Base-by-base conservation (phyloP, 225 moss, liverwort and hornwort species). In the Physcomitrium patens region DNA sequence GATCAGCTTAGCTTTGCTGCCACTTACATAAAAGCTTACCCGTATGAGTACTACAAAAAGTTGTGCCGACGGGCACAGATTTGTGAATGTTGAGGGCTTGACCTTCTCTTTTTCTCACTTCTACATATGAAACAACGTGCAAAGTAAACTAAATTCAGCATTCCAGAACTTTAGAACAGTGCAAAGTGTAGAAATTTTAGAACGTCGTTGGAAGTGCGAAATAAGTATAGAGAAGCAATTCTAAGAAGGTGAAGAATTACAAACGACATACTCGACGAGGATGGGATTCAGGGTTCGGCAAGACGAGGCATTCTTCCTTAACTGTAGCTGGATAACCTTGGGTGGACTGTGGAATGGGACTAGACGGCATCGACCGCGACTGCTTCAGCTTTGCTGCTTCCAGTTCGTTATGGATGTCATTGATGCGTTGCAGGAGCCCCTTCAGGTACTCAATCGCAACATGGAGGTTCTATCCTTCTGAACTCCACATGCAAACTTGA, bases 391-490 rank as follows among this genome's bases (percentile, higher is more conserved):
- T 84, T 10, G 80, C 58, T 3, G 74, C 76, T 48, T 90, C 99
- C 55, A 95, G 81, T 57, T 95, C 99, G 1, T 76, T 77, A 58
- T 90, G 90, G 31, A 92, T 76, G 20, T 91, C 95, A 58, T 80
- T 85, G 81, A 99, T 95, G 18, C 84, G 84, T 78, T 91, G 90
- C 55, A 88, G 67, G 16, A 99, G 82, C 79, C 91, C 91, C 79
- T 90, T 94, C 54, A 99, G 64, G 58, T 99, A 94, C 83, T 99
- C 94, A 37, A 99, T 99, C 1, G 97, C 55, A 99, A 70, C 52
- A 99, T 95, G 0, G 94, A 94, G 20, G 97, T 94, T 79, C 94
- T 83, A 68, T 99, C 97, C 97, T 94, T 94, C 97, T 99, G 82
- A 45, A 57, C 27, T 18, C 42, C 77, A 64, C n/a, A 15, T n/a